A percentile compares a stretch with the other conserved stretches of the same genome.
Conservation (phyloP, 495 filamentous ascomycete species). For the Penicillium verhagenii region DNA sequence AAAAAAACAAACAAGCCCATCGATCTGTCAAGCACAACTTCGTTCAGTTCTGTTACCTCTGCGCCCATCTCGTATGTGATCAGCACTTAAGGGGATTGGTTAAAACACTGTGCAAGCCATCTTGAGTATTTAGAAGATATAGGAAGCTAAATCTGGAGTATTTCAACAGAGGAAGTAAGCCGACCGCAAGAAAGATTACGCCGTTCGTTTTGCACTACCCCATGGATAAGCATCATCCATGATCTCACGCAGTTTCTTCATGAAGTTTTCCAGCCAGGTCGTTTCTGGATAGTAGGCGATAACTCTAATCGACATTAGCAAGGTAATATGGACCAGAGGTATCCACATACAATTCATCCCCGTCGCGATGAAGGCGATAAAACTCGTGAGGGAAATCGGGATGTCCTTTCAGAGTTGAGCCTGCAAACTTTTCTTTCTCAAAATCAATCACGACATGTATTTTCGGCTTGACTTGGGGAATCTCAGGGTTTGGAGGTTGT, state of each 20-base stretch:
- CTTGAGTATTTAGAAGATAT: too few relatives aligned
- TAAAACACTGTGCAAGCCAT: too few relatives aligned
- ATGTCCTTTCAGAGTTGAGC: background rate
- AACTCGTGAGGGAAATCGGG: background rate
- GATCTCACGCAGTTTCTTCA: background rate
- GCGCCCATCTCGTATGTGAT: too few relatives aligned
- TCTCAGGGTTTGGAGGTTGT: background rate
- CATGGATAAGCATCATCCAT: background rate
- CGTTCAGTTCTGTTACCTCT: constrained; percentile 19
- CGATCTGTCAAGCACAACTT: constrained; percentile 13
- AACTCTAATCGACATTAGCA: background rate
- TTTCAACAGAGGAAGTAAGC: too few relatives aligned
- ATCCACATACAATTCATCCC: background rate
- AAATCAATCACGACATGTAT: background rate
- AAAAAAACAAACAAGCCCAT: constrained; percentile 19
- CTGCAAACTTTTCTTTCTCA: background rate
- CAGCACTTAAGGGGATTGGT: too few relatives aligned
- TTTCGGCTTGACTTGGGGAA: background rate
- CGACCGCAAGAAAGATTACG: too few relatives aligned
- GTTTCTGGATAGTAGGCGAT: background rate
- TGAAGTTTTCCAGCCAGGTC: background rate
- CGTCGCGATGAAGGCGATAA: background rate
- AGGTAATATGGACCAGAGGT: background rate
- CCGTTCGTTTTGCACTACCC: too few relatives aligned
- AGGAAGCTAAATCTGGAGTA: too few relatives aligned